Evolutionary conservation across 495 filamentous ascomycete species (phyloP), one percentile per base, ranked within the genome.

Genomic region (Choiromyces venosus): DNA sequence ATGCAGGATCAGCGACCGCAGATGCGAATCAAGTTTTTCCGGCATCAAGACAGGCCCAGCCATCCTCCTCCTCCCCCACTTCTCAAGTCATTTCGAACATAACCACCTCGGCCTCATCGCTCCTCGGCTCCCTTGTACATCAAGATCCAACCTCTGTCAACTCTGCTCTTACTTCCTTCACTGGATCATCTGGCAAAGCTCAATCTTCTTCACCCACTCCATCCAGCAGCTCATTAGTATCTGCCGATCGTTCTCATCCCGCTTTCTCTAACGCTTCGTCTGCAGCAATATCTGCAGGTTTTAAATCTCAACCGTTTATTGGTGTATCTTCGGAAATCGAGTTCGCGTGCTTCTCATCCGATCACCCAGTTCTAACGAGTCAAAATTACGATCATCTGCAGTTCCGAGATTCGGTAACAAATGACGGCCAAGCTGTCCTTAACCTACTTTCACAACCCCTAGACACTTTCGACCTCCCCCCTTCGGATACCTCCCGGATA

Each of bases 391-490:
- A 25, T 52, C 44, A n/a, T 25, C n/a, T n/a, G n/a, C 46, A 29
- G n/a, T 29, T n/a, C 46, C n/a, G 4, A 29, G 8, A 25, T 56
- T 25, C n/a, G 46, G 29, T 44, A 73, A 39, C n/a, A n/a, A 67
- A 37, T n/a, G 78, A 79, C 33, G 71, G 73, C 42, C 46, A 74
- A 8, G 73, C 74, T 16, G 68, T 82, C 64, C 37, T 77, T 33
- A 52, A 72, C 16, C 80, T 83, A 52, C 76, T 83, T 38, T 74
- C 71, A n/a, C 46, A 56, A 42, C 74, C 69, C 44, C 68, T 65
- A 67, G 56, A 56, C 39, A 71, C 56, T 42, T 38, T 71, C 29
- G 75, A 70, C 36, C 68, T 37, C n/a, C 46, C 40, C n/a, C 39
- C 71, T 16, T 37, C 37, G 7, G 37, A 66, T 21, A 29, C 73